These are phyloP conservation scores for Flammula alnicola DNA, from an alignment of 1,284 basidiomycete species.

Conservation along the genomic window DNA sequence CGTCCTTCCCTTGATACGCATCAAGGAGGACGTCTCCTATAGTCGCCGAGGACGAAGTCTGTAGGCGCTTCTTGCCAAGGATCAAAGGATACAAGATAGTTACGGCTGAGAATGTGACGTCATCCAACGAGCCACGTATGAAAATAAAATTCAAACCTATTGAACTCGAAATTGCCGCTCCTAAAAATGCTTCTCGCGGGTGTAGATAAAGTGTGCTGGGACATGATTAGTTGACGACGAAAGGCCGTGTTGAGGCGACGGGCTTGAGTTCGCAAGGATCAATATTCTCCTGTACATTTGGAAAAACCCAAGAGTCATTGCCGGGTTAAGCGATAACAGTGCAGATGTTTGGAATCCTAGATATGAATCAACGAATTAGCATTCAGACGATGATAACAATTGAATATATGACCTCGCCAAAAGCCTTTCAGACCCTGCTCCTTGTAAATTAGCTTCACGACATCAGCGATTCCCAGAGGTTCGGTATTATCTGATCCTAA, in stretches of 20 bases:
- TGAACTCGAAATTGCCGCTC: slow-evolving; percentile 55
- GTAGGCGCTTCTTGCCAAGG: slow-evolving; percentile 60
- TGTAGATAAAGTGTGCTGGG: slow-evolving; percentile 31
- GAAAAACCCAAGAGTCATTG: slow-evolving; percentile 57
- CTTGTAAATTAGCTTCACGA: slow-evolving; percentile 47
- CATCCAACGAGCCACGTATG: slow-evolving; percentile 3
- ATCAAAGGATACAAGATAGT: slow-evolving; percentile 58
- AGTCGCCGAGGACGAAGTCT: slow-evolving; percentile 37
- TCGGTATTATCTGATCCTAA: slow-evolving; percentile 9
- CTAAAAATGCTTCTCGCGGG: slow-evolving; percentile 52
- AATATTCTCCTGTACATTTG: slow-evolving; percentile 51
- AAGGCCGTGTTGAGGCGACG: not conserved
- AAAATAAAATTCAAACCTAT: slow-evolving; percentile 34
- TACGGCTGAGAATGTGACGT: slow-evolving; percentile 34
- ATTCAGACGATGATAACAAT: not conserved
- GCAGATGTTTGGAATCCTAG: slow-evolving; percentile 55
- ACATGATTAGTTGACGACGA: slow-evolving; percentile 13
- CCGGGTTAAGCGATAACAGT: slow-evolving; percentile 56
- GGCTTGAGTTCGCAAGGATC: slow-evolving; percentile 22
- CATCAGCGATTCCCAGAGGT: slow-evolving; percentile 29
- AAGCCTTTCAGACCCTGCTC: slow-evolving; percentile 54
- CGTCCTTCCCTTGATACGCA: slow-evolving; percentile 32
- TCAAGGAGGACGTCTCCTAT: slow-evolving; percentile 34
- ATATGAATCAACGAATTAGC: slow-evolving; percentile 2
- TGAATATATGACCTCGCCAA: slow-evolving; percentile 50